Conservation (phyloP, 108 stramenopile genomes). For the Craspedostauros australis region DNA sequence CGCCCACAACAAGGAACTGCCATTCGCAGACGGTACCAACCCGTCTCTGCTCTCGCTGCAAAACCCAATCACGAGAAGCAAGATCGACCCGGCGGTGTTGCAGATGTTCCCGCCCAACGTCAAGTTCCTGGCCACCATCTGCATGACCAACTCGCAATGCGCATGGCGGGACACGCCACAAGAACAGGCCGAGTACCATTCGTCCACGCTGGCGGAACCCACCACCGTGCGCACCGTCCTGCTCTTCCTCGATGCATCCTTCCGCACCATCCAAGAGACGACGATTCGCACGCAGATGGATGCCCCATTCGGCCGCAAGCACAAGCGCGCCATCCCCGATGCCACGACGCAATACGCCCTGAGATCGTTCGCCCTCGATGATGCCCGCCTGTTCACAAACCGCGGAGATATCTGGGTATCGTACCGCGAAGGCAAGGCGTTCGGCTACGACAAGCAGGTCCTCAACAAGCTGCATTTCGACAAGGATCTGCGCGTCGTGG, state of each 20-base stretch:
- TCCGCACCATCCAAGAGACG: conserved; percentile 51
- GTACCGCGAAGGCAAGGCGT: conserved; percentile 72
- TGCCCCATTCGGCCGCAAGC: conserved; percentile 50
- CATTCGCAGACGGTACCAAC: conserved; percentile 87
- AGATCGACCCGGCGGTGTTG: conserved; percentile 4
- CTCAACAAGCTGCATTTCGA: conserved; percentile 67
- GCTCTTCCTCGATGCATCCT: conserved; percentile 31
- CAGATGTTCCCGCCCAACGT: conserved; percentile 1
- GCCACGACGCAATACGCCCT: background rate
- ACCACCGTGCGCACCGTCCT: conserved; percentile 54
- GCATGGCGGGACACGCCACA: conserved; percentile 42
- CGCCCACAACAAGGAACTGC: conserved; percentile 10
- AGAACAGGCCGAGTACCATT: conserved; percentile 29
- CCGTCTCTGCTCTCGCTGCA: conserved; percentile 56
- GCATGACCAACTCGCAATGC: conserved; percentile 77
- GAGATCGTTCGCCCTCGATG: conserved; percentile 51
- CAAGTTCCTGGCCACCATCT: conserved; percentile 37
- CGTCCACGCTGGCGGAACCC: conserved; percentile 32
- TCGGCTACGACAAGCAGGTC: conserved; percentile 84
- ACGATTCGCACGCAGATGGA: conserved; percentile 60
- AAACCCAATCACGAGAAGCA: background rate
- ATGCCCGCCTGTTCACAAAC: conserved; percentile 77
- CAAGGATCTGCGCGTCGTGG: conserved; percentile 28
- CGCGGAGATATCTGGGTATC: conserved; percentile 52
- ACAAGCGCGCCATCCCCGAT: conserved; percentile 12